These are phyloP conservation scores for Globisporangium canariense DNA, from an alignment of 352 stramenopile species.

Conservation along the genomic window DNA sequence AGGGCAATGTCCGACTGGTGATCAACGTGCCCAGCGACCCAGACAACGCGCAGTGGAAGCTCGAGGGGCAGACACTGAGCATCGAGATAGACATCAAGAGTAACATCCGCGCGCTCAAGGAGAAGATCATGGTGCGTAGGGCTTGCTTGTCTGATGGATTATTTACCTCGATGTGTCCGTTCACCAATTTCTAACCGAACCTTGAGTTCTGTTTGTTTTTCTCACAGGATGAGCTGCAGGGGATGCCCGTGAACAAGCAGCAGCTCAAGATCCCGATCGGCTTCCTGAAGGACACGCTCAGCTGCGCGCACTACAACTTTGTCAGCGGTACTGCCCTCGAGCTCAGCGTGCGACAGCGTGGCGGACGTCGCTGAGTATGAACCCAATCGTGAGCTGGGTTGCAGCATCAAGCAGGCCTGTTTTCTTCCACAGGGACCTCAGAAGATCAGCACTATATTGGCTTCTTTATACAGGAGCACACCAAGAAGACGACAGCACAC, in stretches of 20 bases:
- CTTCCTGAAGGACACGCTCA: slow-evolving; percentile 91
- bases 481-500: too few relatives aligned
- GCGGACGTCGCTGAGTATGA: slow-evolving; percentile 47
- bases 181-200: too few relatives aligned
- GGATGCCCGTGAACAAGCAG: slow-evolving; percentile 95
- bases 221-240: slow-evolving; percentile 61
- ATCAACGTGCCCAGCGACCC: slow-evolving; percentile 87
- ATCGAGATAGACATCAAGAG: slow-evolving; percentile 87
- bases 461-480: too few relatives aligned
- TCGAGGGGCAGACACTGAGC: slow-evolving; percentile 91
- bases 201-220: not conserved
- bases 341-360: slow-evolving; percentile 77
- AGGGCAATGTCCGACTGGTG: slow-evolving; percentile 64
- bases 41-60: slow-evolving; percentile 90
- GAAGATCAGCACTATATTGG: too few relatives aligned
- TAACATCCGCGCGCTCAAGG: slow-evolving; percentile 91
- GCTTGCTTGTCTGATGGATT: not conserved
- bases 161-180: too few relatives aligned
- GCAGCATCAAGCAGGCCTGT: too few relatives aligned
- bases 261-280: slow-evolving; percentile 90
- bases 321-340: slow-evolving; percentile 67
- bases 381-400: too few relatives aligned
- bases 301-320: slow-evolving; percentile 86
- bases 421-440: too few relatives aligned
- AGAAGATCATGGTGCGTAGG: slow-evolving; percentile 68